phyloP scores from a whole-genome alignment of 768 basidiomycete genomes.

The Mycena sanguinolenta region DNA sequence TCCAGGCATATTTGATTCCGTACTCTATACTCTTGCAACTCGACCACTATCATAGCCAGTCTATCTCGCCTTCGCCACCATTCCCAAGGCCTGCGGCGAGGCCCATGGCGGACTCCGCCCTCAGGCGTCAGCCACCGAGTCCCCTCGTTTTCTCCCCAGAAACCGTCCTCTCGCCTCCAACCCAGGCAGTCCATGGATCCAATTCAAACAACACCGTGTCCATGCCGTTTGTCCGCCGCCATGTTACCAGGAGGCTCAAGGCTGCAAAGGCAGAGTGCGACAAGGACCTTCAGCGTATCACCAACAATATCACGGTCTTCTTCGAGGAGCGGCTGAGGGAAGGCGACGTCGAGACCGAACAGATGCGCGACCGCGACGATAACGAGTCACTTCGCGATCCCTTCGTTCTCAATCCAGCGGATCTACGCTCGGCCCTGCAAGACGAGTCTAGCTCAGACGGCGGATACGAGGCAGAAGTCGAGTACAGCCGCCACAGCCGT shows the following conservation, averaged over 20 bases:
- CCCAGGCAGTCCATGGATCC: constrained; percentile 57
- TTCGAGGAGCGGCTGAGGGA: constrained; percentile 93
- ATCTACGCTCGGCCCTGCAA: constrained; percentile 68
- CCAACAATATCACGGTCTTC: constrained; percentile 93
- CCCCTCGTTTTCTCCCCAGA: constrained; percentile 86
- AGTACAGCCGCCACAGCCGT: constrained; percentile 75
- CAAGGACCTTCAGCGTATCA: constrained; percentile 94
- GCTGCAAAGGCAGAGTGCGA: constrained; percentile 97
- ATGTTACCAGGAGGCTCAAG: constrained; percentile 93
- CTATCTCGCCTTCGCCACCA: constrained; percentile 41
- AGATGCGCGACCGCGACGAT: constrained; percentile 63
- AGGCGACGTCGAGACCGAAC: constrained; percentile 78
- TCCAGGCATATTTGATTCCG: not conserved
- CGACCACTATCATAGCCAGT: constrained; percentile 34
- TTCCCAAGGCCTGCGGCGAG: constrained; percentile 39
- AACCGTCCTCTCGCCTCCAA: constrained; percentile 64
- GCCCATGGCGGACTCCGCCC: constrained; percentile 66
- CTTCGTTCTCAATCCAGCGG: constrained; percentile 69
- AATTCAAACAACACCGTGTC: constrained; percentile 76
- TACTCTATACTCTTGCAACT: constrained; percentile 30
- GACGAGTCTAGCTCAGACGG: constrained; percentile 87
- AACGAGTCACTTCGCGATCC: constrained; percentile 70
- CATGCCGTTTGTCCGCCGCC: constrained; percentile 93
- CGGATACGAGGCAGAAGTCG: constrained; percentile 85
- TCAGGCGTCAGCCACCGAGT: constrained; percentile 76